Evolutionary conservation across 208 protist genomes (phyloP), one percentile per base, ranked within the genome.

Genomic region (Acanthamoeba comandoni): DNA sequence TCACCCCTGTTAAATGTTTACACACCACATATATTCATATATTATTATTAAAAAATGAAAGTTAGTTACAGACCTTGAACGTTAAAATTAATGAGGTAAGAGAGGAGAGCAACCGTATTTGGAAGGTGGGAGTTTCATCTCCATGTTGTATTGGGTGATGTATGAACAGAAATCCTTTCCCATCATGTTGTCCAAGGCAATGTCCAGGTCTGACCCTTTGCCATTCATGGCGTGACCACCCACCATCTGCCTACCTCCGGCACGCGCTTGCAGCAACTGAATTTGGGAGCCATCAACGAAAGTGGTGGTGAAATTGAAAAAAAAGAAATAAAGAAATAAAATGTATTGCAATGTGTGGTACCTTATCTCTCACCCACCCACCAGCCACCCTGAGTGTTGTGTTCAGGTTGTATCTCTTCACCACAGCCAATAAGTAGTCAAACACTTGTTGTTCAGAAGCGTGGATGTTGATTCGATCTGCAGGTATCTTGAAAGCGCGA

Each of bases 201-300:
- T 98, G 93, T 99, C 99, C 85, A 99, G 99, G 91, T 99, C 99
- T n/a, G n/a, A n/a, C n/a, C n/a, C n/a, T n/a, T n/a, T n/a, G n/a
- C n/a, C n/a, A n/a, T n/a, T n/a, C n/a, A n/a, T n/a, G n/a, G n/a
- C n/a, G n/a, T n/a, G n/a, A n/a, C n/a, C n/a, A n/a, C n/a, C n/a
- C n/a, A n/a, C n/a, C n/a, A n/a, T n/a, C n/a, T n/a, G n/a, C n/a
- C n/a, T n/a, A n/a, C n/a, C n/a, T n/a, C n/a, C n/a, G n/a, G n/a
- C n/a, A n/a, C n/a, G n/a, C n/a, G n/a, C n/a, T n/a, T n/a, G n/a
- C 64, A 70, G 29, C 70, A 80, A 17, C 70, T 80, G 70, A 5
- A 26, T 0, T 1, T 12, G n/a, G n/a, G n/a, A n/a, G n/a, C n/a
- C n/a, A n/a, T n/a, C n/a, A n/a, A n/a, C n/a, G n/a, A n/a, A n/a